Evolutionary conservation across 1,139 yeast species (phyloP).

Genomic region (Pneumocystis canis): DNA sequence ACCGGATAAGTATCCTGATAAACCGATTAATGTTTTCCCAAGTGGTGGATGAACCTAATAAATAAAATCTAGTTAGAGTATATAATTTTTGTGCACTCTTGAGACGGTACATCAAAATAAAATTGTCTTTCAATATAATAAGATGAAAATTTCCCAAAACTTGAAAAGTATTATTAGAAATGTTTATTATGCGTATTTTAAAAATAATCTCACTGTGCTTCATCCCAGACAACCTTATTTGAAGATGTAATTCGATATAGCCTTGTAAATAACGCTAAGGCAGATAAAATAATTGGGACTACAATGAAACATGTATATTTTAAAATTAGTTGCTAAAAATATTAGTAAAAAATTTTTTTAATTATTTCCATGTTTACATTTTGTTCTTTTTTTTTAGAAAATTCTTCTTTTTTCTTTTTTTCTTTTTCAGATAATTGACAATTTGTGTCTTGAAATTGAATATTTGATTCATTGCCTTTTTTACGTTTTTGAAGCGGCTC

Average conservation of each 20-base stretch:
- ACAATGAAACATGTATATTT: not conserved
- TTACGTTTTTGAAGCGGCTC: not conserved
- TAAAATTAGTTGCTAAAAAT: not conserved
- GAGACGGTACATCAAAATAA: slow-evolving; percentile 56
- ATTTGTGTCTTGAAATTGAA: not conserved
- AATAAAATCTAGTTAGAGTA: not conserved
- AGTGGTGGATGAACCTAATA: slow-evolving; percentile 70
- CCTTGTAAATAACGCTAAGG: slow-evolving; percentile 51
- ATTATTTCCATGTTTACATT: not conserved
- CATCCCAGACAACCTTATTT: slow-evolving; percentile 81
- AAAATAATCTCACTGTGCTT: slow-evolving; percentile 50
- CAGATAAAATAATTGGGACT: slow-evolving; percentile 41
- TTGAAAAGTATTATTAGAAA: slow-evolving; percentile 21
- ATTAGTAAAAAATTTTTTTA: not conserved
- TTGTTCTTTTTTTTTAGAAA: not conserved
- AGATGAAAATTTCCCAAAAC: slow-evolving; percentile 86
- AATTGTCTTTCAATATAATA: slow-evolving; percentile 84
- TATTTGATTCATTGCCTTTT: not conserved
- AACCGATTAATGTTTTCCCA: slow-evolving; percentile 92
- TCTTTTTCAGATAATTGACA: not conserved
- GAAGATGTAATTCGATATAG: slow-evolving; percentile 50
- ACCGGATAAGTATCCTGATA: slow-evolving; percentile 87
- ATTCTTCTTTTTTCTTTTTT: not conserved
- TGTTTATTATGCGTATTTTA: not conserved
- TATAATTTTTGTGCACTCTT: not conserved